Percentiles rank a stretch among this genome's conserved stretches.
phyloP scores from a whole-genome alignment of 2,329 filamentous ascomycete species.

The Colletotrichum musicola region DNA sequence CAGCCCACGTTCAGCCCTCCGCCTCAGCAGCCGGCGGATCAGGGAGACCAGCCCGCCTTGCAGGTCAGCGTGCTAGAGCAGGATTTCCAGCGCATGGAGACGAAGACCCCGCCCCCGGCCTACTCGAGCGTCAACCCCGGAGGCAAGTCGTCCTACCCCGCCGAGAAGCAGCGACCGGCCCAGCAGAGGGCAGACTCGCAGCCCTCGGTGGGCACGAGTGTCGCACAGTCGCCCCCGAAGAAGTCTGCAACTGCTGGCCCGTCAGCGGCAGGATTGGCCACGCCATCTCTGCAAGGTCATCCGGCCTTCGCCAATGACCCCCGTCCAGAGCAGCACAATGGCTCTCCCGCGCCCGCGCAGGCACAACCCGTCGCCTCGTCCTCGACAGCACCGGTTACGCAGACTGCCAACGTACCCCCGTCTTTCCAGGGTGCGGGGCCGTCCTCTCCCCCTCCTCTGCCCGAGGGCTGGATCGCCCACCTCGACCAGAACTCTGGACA shows the following conservation, averaged over 20 bases:
- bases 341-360: slow-evolving; percentile 50
- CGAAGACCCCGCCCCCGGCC: slow-evolving; percentile 91
- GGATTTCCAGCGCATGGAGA: slow-evolving; percentile 85
- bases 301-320: slow-evolving; percentile 92
- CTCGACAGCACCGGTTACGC: slow-evolving; percentile 12
- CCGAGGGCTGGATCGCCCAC: slow-evolving; percentile 98
- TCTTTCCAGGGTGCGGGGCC: slow-evolving; percentile 66
- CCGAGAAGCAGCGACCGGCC: slow-evolving; percentile 77
- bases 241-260: slow-evolving; percentile 45
- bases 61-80: slow-evolving; percentile 83
- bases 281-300: slow-evolving; percentile 72
- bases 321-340: slow-evolving; percentile 64
- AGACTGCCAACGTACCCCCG: slow-evolving; percentile 54
- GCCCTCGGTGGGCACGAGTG: slow-evolving; percentile 45
- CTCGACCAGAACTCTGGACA: slow-evolving; percentile 95
- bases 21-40: slow-evolving; percentile 53
- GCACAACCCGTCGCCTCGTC: slow-evolving; percentile 12
- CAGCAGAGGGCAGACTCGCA: slow-evolving; percentile 44
- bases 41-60: slow-evolving; percentile 52
- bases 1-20: slow-evolving; percentile 58
- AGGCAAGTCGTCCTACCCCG: slow-evolving; percentile 74
- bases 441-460: slow-evolving; percentile 89
- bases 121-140: slow-evolving; percentile 82
- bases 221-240: slow-evolving; percentile 48
- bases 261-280: slow-evolving; percentile 52